Evolutionary conservation across 2,329 filamentous ascomycete species (phyloP).

Genomic region (Fusarium dimerum): DNA sequence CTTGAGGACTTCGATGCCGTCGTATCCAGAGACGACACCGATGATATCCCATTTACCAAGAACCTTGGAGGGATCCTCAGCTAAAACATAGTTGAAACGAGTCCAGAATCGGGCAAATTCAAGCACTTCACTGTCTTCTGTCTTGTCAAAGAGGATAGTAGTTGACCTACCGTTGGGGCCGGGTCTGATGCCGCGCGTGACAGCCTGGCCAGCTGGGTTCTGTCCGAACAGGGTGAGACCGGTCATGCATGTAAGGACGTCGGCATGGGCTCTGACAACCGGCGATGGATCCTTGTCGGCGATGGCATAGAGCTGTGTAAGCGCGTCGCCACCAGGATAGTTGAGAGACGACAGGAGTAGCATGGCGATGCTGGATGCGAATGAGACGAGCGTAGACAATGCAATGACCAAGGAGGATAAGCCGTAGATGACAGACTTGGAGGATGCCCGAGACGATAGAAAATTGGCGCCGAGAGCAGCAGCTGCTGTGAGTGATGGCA

Average conservation of each 20-base stretch:
- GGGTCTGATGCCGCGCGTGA: conserved; percentile 31
- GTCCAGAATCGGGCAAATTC: conserved; percentile 58
- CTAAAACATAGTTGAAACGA: conserved; percentile 63
- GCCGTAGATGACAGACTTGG: conserved; percentile 59
- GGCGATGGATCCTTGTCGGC: conserved; percentile 25
- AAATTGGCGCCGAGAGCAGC: conserved; percentile 73
- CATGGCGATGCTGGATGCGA: conserved; percentile 64
- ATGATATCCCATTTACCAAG: conserved; percentile 58
- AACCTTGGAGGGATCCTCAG: conserved; percentile 51
- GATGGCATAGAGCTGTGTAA: conserved; percentile 53
- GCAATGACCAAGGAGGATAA: conserved; percentile 57
- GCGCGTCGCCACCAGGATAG: conserved; percentile 86
- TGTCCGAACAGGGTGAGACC: conserved; percentile 67
- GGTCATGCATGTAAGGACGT: conserved; percentile 70
- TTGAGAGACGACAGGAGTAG: conserved; percentile 83
- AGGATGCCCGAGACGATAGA: conserved; percentile 61
- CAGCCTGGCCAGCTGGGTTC: conserved; percentile 40
- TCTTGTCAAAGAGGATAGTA: conserved; percentile 59
- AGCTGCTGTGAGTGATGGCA: conserved; percentile 78
- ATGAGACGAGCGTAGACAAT: conserved; percentile 60
- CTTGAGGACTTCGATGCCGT: conserved; percentile 58
- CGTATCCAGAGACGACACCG: conserved; percentile 58
- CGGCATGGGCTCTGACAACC: conserved; percentile 56
- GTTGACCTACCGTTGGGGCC: conserved; percentile 20
- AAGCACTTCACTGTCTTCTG: conserved; percentile 48